Conservation (phyloP, 2,329 filamentous ascomycete species). For the Colletotrichum sp. region DNA sequence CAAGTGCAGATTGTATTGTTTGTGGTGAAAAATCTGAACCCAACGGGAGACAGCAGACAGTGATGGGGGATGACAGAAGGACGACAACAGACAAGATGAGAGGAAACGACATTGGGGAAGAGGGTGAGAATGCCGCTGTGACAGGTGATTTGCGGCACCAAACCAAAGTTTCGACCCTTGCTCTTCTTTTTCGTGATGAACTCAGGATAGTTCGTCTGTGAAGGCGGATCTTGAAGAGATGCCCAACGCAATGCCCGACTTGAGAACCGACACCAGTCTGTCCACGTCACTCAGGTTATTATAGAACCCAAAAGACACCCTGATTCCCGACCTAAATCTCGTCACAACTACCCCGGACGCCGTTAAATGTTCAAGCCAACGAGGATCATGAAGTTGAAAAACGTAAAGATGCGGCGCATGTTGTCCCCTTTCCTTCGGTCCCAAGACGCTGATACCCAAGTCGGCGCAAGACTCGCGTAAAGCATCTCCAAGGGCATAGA, state of each 20-base stretch:
- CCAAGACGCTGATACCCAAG: constrained; percentile 26
- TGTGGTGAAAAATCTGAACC: too few species aligned
- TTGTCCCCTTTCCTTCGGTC: constrained; percentile 18
- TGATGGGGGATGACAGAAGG: too few species aligned
- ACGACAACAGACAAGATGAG: too few species aligned
- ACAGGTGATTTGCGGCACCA: neutral
- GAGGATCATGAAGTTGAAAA: constrained; percentile 23
- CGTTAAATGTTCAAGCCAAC: constrained; percentile 25
- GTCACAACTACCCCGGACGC: constrained; percentile 21
- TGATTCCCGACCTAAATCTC: constrained; percentile 27
- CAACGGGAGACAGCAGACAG: too few species aligned
- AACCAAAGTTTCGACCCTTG: rapidly evolving
- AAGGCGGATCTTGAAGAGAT: neutral
- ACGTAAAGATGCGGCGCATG: constrained; percentile 34
- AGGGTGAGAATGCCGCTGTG: too few species aligned
- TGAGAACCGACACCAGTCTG: constrained; percentile 11
- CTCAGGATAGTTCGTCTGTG: neutral
- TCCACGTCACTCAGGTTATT: constrained; percentile 25
- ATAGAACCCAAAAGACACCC: constrained; percentile 31
- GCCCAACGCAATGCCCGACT: neutral
- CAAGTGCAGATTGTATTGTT: too few species aligned
- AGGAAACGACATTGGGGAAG: too few species aligned
- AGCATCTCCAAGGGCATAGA: constrained; percentile 26
- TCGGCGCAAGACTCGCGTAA: constrained; percentile 21
- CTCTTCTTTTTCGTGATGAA: neutral